Percentiles rank a stretch among this genome's conserved stretches.
These are phyloP conservation scores for Rauvolfia tetraphylla DNA, from an alignment of 257 asterid species.

Conservation along the genomic window DNA sequence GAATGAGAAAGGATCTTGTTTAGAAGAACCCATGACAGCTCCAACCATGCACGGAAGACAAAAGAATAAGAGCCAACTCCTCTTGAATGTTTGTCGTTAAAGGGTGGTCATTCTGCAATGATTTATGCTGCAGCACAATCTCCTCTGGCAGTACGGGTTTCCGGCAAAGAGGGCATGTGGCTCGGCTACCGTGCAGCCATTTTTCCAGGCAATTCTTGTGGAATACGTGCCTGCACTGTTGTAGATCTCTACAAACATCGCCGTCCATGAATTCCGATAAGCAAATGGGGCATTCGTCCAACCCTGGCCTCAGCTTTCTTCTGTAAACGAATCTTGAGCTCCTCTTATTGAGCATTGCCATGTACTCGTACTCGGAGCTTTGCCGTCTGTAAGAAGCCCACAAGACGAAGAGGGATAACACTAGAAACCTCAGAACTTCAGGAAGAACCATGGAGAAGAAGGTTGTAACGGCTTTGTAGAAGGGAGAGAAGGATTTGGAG, in stretches of 20 bases:
- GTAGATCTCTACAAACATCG: constrained; percentile 38
- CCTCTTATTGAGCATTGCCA: constrained; percentile 31
- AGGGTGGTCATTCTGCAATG: not conserved
- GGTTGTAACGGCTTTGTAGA: constrained; percentile 16
- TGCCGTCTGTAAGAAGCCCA: constrained; percentile 17
- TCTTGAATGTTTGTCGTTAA: not conserved
- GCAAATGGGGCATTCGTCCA: constrained; percentile 48
- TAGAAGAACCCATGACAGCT: not conserved
- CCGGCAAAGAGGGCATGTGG: constrained; percentile 63
- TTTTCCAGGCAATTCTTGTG: constrained; percentile 47
- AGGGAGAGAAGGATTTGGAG: constrained; percentile 30
- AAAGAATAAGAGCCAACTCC: constrained; percentile 23
- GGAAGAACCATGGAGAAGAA: constrained; percentile 38
- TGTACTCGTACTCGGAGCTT: constrained; percentile 26
- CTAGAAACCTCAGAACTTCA: constrained; percentile 28
- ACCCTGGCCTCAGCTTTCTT: constrained; percentile 5
- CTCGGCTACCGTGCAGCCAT: constrained; percentile 34
- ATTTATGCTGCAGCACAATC: constrained; percentile 8
- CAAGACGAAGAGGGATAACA: constrained; percentile 22
- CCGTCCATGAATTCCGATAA: constrained; percentile 38
- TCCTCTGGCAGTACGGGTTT: constrained; percentile 33
- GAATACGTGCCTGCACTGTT: constrained; percentile 39
- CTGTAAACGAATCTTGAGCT: constrained; percentile 33
- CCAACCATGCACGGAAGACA: constrained; percentile 15
- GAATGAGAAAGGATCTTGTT: not conserved